Conservation (phyloP, 2,329 filamentous ascomycete genomes). For the Pseudogymnoascus sp. region DNA sequence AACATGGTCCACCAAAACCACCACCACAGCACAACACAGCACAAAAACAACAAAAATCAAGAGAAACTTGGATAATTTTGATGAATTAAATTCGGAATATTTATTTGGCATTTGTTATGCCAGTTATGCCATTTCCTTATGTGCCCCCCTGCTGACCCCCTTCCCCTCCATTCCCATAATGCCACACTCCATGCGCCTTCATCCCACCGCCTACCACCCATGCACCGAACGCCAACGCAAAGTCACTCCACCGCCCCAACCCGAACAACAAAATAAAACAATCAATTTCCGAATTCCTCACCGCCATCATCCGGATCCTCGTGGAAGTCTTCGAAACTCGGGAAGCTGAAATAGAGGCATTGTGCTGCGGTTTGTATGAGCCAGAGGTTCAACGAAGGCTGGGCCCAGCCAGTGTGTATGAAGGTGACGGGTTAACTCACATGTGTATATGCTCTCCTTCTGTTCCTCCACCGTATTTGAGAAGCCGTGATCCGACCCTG, state of each 20-base stretch:
- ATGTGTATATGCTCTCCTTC: conserved; percentile 4
- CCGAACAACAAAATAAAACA: conserved; percentile 1
- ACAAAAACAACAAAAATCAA: neutral
- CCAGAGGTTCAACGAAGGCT: neutral
- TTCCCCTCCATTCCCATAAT: neutral
- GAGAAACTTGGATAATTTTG: neutral
- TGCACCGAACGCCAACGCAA: conserved; percentile 5
- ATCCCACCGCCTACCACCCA: neutral
- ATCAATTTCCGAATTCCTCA: conserved; percentile 18
- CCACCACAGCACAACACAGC: neutral
- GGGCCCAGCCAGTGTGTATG: neutral
- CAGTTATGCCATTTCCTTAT: neutral
- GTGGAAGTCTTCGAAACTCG: conserved; percentile 61
- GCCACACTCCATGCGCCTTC: neutral
- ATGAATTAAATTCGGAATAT: neutral
- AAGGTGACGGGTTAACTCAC: neutral
- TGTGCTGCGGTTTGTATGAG: neutral
- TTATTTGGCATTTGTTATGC: conserved; percentile 6
- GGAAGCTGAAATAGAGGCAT: conserved; percentile 60
- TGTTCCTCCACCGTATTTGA: conserved; percentile 5
- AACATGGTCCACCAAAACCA: neutral
- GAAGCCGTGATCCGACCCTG: conserved; percentile 1
- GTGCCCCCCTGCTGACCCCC: neutral
- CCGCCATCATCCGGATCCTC: conserved; percentile 34
- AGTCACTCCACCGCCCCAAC: conserved; percentile 5